phyloP scores from a whole-genome alignment of 208 protist genomes.

The Trypanosoma scelopori region DNA sequence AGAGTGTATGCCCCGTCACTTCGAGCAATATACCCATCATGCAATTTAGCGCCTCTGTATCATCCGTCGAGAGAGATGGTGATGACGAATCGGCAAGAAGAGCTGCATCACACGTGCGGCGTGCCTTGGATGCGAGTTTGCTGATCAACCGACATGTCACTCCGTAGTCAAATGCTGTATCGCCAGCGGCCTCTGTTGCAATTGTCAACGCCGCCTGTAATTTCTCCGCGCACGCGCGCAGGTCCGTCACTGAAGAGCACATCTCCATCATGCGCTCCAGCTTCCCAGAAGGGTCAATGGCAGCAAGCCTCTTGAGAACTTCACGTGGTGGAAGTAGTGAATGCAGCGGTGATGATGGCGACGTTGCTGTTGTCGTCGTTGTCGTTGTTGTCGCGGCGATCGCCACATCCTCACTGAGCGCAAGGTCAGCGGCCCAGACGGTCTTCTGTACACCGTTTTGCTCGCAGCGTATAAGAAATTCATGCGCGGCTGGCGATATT shows the following conservation, averaged over 20 bases:
- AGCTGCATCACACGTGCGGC: conserved; percentile 40
- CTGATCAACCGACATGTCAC: conserved; percentile 66
- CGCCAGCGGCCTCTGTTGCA: conserved; percentile 16
- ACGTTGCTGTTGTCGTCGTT: background rate
- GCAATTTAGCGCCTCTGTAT: conserved; percentile 33
- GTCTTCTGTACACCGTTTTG: conserved; percentile 61
- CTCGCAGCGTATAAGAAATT: conserved; percentile 87
- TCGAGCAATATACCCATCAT: conserved; percentile 29
- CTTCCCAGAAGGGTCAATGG: conserved; percentile 57
- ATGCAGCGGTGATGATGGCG: background rate
- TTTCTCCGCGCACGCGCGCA: conserved; percentile 47
- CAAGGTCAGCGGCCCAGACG: conserved; percentile 40
- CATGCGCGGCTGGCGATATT: conserved; percentile 51
- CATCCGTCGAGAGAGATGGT: conserved; percentile 33
- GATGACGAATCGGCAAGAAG: background rate
- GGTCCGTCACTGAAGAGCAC: conserved; percentile 35
- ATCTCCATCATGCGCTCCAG: conserved; percentile 78
- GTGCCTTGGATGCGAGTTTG: conserved; percentile 80
- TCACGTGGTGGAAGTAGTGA: conserved; percentile 65
- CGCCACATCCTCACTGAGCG: no score
- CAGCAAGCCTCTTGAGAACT: conserved; percentile 52
- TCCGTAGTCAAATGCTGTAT: conserved; percentile 45
- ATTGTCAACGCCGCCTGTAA: conserved; percentile 6
- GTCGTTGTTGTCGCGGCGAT: no score
- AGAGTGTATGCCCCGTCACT: conserved; percentile 35